Evolutionary conservation across 495 filamentous ascomycete genomes (phyloP), one percentile per base, ranked within the genome.

Genomic region (Tuber borchii): DNA sequence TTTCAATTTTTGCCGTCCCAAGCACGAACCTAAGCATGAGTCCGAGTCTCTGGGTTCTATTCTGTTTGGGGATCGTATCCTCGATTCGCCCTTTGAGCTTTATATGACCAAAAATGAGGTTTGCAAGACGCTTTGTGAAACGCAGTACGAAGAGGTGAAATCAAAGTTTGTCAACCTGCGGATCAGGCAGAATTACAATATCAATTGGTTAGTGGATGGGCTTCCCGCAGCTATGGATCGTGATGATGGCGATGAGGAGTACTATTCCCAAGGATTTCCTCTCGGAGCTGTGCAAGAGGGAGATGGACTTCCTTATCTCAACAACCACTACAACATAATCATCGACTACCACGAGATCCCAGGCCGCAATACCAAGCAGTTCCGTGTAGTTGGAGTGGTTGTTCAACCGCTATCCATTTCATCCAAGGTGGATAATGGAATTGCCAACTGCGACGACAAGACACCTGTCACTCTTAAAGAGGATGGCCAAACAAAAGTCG

Each of bases 181-280:
- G 78, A 97, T 99, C 81, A 85, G 84, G 80, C 89, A 94, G 81
- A 91, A 90, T 40, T 96, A 93, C 84, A 92, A 94, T 80, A 86
- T 97, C 82, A 97, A 99, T 85, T 97, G 94, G 93, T 85, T 98
- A 72, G 89, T 98, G 12, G 95, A 99, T 84, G 95, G 96, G 16
- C 86, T 99, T 65, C 95, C 95, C 3, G 95, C 93, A 8, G 96
- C 93, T 39, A 92, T 90, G 78, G 90, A 91, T 75, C 83, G 86
- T 34, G 95, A 88, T n/a, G 86, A 90, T 61, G 93, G 93, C 34
- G 86, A 89, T 39, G 88, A 89, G 19, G 87, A 90, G 61, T 95
- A 94, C 82, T 96, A 96, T 83, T 93, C 88, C 79, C 92, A 93
- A 26, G 93, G 95, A 6, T 99, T 99, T 84, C 87, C 91, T 51